phyloP scores from a whole-genome alignment of 1,139 yeast genomes.

The Candida sojae region DNA sequence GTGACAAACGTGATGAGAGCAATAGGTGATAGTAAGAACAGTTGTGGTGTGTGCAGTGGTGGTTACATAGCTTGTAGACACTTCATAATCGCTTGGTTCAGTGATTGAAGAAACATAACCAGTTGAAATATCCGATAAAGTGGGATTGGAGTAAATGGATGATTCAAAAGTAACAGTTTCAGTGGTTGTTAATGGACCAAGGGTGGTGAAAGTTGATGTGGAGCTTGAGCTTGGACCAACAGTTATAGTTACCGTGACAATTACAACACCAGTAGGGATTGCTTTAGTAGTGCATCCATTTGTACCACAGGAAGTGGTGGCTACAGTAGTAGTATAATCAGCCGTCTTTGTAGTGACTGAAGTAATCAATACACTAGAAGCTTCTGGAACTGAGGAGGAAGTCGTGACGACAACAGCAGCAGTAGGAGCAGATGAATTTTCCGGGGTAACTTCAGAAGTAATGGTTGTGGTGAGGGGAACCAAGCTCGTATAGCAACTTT shows the following conservation, averaged over 20 bases:
- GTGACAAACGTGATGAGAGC: conserved; percentile 36
- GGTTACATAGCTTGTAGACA: conserved; percentile 5
- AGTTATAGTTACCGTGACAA: conserved; percentile 6
- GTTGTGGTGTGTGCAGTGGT: conserved; percentile 22
- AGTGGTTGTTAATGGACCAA: conserved; percentile 9
- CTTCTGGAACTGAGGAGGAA: not conserved
- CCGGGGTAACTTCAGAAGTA: not conserved
- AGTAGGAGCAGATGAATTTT: not conserved
- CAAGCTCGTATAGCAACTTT: not conserved
- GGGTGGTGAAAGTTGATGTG: conserved; percentile 7
- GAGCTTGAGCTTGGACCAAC: conserved; percentile 1
- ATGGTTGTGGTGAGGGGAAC: not conserved
- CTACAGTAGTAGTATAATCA: conserved; percentile 3
- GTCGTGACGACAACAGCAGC: no score
- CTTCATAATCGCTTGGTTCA: not conserved
- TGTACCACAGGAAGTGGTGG: conserved; percentile 4
- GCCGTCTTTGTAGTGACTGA: conserved; percentile 3
- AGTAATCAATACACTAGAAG: not conserved
- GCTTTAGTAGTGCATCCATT: conserved; percentile 2
- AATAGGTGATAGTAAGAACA: conserved; percentile 46
- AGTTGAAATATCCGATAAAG: not conserved
- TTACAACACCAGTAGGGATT: conserved; percentile 5
- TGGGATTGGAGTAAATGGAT: not conserved
- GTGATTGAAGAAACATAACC: not conserved
- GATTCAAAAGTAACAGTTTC: not conserved